A percentile compares a stretch with the other conserved stretches of the same genome.
Evolutionary conservation across 2,329 filamentous ascomycete genomes (phyloP).

Genomic region (Clonostachys byssicola): DNA sequence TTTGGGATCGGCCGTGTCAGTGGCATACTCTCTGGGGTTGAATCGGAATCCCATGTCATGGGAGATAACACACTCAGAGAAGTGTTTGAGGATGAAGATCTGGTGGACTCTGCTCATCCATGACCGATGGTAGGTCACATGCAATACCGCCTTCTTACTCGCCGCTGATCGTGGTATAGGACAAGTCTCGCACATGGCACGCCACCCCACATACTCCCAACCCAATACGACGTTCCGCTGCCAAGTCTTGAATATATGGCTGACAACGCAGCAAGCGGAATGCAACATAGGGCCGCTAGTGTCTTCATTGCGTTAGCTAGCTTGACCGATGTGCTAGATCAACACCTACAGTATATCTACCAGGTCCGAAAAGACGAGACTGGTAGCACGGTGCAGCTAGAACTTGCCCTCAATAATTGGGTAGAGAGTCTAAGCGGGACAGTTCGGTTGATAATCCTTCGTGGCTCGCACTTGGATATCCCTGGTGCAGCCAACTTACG

Average conservation of each 20-base stretch:
- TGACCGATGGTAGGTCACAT: conserved; percentile 44
- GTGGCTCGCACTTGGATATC: conserved; percentile 30
- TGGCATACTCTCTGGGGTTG: conserved; percentile 49
- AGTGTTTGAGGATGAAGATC: conserved; percentile 43
- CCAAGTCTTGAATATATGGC: conserved; percentile 30
- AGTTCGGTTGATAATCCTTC: conserved; percentile 31
- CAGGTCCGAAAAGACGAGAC: conserved; percentile 18
- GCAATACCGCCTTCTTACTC: neutral
- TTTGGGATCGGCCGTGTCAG: conserved; percentile 43
- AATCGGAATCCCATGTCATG: conserved; percentile 48
- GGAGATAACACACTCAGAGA: conserved; percentile 47
- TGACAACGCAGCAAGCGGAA: conserved; percentile 7
- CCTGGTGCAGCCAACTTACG: conserved; percentile 46
- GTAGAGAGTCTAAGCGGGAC: conserved; percentile 31
- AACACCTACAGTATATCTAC: conserved; percentile 25
- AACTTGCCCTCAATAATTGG: conserved; percentile 35
- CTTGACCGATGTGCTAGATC: conserved; percentile 32
- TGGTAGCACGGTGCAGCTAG: conserved; percentile 21
- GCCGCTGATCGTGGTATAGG: conserved; percentile 22
- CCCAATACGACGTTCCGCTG: conserved; percentile 42
- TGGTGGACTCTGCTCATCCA: conserved; percentile 54
- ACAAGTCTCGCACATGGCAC: conserved; percentile 48
- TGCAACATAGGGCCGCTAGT: conserved; percentile 16
- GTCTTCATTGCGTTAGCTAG: conserved; percentile 39
- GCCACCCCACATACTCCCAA: conserved; percentile 37